Base-by-base conservation (phyloP, 441 rosid genomes). In the Syzygium syzygioides region DNA sequence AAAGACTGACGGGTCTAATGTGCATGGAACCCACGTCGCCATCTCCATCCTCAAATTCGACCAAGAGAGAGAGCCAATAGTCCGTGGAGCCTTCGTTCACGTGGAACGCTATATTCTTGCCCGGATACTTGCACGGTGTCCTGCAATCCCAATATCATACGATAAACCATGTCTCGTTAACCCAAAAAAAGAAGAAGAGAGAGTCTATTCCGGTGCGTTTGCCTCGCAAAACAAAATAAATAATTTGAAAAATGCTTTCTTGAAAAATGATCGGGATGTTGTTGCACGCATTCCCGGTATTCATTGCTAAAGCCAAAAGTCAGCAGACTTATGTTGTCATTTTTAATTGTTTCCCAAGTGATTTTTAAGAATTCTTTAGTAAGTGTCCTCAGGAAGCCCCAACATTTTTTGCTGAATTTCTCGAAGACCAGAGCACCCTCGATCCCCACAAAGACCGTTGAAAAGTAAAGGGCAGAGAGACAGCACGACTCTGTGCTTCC, bases 1-100 rank as follows among this genome's bases (percentile, higher is more conserved):
- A 48, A 60, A 87, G 25, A 62, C 90, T 76, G 94, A 96, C 99
- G 86, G 96, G 94, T 92, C 93, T 95, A 28, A 98, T 95, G 79
- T 98, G 98, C 98, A 97, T 96, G 52, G 98, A 95, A 62, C 99
- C 99, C 88, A 98, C 95, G 89, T 98, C 99, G 34, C 99, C 99
- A 89, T 98, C 99, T 56, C 99, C 99, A 83, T 98, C 99, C 91
- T 97, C 99, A 88, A 93, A 98, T 91, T 94, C 98, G 85, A 97
- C 97, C 41, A 95, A 91, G 90, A 98, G 94, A 30, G 99, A 97
- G 5, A 98, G 90, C 98, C 98, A 98, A 56, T 93, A 95, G 86
- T 92, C 92, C 9, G 98, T 95, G 30, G 99, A 98, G 53, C 99
- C 99, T 89, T 95, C 98, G 86, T 96, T 97, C 50, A 97, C 98